These are phyloP conservation scores for Lyophyllum atratum DNA, from an alignment of 768 basidiomycete species.

Conservation along the genomic window DNA sequence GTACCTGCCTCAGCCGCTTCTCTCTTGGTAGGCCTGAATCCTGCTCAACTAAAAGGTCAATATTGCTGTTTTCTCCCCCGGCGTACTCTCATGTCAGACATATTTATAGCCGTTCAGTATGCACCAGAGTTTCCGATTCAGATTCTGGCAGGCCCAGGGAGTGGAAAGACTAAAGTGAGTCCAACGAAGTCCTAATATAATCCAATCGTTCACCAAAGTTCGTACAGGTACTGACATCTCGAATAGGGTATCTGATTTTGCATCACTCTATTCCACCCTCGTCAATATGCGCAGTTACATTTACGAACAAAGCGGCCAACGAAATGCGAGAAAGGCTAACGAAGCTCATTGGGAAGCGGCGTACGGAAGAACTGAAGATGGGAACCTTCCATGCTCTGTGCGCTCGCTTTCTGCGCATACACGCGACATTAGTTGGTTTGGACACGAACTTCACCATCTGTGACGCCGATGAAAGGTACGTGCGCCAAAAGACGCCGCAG, in stretches of 20 bases:
- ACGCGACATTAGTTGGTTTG: conserved; percentile 58
- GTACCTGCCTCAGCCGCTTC: conserved; percentile 53
- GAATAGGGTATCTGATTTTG: conserved; percentile 67
- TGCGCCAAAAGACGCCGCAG: background rate
- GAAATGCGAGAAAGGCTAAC: conserved; percentile 41
- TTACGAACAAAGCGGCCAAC: conserved; percentile 88
- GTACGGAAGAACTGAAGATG: conserved; percentile 56
- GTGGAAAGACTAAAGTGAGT: conserved; percentile 69
- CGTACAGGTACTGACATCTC: conserved; percentile 29
- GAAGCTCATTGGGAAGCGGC: conserved; percentile 64
- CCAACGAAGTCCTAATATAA: background rate
- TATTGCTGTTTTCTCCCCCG: background rate
- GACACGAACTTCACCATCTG: conserved; percentile 80
- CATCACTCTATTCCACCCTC: conserved; percentile 51
- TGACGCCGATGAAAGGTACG: conserved; percentile 78
- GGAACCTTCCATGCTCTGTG: conserved; percentile 84
- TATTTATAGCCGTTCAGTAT: conserved; percentile 60
- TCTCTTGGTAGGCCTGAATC: conserved; percentile 28
- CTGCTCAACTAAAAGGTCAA: conserved; percentile 16
- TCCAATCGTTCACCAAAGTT: background rate
- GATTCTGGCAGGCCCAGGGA: conserved; percentile 79
- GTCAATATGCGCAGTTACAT: conserved; percentile 78
- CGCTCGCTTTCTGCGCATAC: conserved; percentile 67
- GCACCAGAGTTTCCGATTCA: conserved; percentile 66
- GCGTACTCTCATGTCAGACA: background rate